A percentile compares a stretch with the other conserved stretches of the same genome.
These are phyloP conservation scores for Trypanosoma mega DNA, from an alignment of 208 protist species.

Conservation along the genomic window DNA sequence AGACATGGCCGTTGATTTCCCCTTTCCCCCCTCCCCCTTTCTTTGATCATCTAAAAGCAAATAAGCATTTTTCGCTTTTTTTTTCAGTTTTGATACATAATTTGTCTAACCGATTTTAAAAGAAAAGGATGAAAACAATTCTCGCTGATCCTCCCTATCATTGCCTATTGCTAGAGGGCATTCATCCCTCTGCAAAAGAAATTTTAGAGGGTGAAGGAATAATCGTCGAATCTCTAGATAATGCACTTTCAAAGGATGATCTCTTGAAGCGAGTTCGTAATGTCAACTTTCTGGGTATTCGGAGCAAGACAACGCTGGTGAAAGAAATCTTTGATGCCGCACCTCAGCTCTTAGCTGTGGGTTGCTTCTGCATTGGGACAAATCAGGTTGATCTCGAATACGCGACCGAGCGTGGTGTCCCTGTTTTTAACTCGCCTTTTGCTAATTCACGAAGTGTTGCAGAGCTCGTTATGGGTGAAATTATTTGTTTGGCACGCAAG, in stretches of 20 bases:
- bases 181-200: slow-evolving; percentile 73
- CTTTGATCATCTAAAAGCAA: slow-evolving; percentile 5
- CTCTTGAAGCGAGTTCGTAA: slow-evolving; percentile 82
- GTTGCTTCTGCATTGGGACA: slow-evolving; percentile 96
- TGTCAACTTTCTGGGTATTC: slow-evolving; percentile 89
- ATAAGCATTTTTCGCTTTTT: not conserved
- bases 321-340: slow-evolving; percentile 70
- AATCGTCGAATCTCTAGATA: slow-evolving; percentile 65
- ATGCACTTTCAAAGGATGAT: slow-evolving; percentile 57
- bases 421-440: slow-evolving; percentile 96
- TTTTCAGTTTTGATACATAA: too few relatives aligned
- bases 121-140: slow-evolving; percentile 35
- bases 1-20: not conserved
- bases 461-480: slow-evolving; percentile 91
- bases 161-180: slow-evolving; percentile 86
- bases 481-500: slow-evolving; percentile 88
- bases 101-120: too few relatives aligned
- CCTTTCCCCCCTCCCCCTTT: slow-evolving; percentile 7
- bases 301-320: slow-evolving; percentile 90
- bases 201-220: slow-evolving; percentile 79
- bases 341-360: slow-evolving; percentile 80
- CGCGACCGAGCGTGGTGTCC: slow-evolving; percentile 75
- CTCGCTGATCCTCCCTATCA: slow-evolving; percentile 45
- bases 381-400: slow-evolving; percentile 91
- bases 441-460: slow-evolving; percentile 93